Evolutionary conservation across 2,329 filamentous ascomycete genomes (phyloP), one percentile per base, ranked within the genome.

Genomic region (Stromatinia cepivora): DNA sequence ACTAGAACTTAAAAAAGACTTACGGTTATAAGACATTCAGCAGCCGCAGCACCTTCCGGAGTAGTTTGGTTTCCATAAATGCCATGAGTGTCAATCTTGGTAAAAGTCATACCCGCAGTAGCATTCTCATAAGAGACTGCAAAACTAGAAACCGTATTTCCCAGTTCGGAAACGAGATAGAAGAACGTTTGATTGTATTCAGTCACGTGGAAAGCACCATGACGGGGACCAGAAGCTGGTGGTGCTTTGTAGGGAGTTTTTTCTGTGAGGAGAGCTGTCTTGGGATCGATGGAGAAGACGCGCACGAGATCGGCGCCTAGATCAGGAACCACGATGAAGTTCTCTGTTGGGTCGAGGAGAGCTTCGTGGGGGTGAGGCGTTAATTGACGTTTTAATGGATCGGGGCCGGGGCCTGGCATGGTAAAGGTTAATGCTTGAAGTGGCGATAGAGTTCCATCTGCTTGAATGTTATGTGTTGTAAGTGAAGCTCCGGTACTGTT

Each of bases 1-100:
- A 9, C 20, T 36, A 5, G 52, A 62, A 20, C 15, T 31, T 54
- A 28, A 31, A 25, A 52, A n/a, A n/a, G 15, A 81, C 85, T 80
- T 80, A 89, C 87, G 57, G 87, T 87, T 52, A 90, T 73, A 8
- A 80, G 71, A 67, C 89, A 83, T 78, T 91, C 89, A 15, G 85
- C 84, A 4, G 84, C 86, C 0, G 80, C 79, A 59, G 83, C 80
- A 46, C 80, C 79, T 1, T 74, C 74, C 1, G 84, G 82, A 10
- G 10, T 45, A 1, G 58, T 36, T 10, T 17, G 4, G 39, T 80
- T 78, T 25, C 84, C 84, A 74, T 86, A 84, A 20, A 81, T 84
- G 56, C 79, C 82, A 71, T 81, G 83, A 56, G 72, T 78, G 77
- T 83, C 88, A 61, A 85, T 71, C 74, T 83, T 80, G 25, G 74